These are phyloP conservation scores for Chaetomium globosum DNA, from an alignment of 2,329 filamentous ascomycete genomes.

Conservation along the genomic window DNA sequence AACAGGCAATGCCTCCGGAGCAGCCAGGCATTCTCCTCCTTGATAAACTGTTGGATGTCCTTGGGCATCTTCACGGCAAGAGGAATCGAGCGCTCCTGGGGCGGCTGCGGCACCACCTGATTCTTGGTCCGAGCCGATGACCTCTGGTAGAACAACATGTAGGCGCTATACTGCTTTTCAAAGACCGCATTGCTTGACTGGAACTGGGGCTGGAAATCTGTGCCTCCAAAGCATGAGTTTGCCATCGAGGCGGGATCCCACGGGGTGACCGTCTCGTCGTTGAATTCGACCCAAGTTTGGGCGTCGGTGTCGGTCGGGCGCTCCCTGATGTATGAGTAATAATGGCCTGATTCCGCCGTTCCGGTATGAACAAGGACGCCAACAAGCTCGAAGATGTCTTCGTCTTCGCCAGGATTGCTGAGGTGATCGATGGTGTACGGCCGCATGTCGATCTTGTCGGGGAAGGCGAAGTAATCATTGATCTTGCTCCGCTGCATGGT, in stretches of 20 bases:
- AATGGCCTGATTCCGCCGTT: constrained; percentile 91
- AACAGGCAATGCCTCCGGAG: constrained; percentile 78
- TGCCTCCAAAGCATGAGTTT: constrained; percentile 77
- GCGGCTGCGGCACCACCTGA: constrained; percentile 49
- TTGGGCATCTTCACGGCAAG: constrained; percentile 51
- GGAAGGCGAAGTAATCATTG: constrained; percentile 92
- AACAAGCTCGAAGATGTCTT: constrained; percentile 90
- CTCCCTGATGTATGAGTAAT: constrained; percentile 93
- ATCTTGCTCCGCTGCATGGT: constrained; percentile 86
- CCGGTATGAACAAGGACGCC: constrained; percentile 92
- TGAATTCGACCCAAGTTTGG: constrained; percentile 83
- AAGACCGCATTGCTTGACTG: constrained; percentile 52
- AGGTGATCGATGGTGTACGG: constrained; percentile 88
- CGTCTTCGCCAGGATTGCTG: constrained; percentile 60
- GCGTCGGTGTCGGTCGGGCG: constrained; percentile 58
- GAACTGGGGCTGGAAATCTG: constrained; percentile 56
- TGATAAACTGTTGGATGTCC: constrained; percentile 61
- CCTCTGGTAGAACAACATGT: constrained; percentile 97
- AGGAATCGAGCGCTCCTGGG: constrained; percentile 43
- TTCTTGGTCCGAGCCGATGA: constrained; percentile 64
- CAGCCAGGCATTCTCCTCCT: constrained; percentile 70
- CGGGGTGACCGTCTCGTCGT: constrained; percentile 77
- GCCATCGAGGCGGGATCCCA: constrained; percentile 78
- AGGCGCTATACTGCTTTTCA: constrained; percentile 81
- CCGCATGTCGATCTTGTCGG: constrained; percentile 78